Percentiles rank a stretch among this genome's conserved stretches.
Conservation (phyloP, 345 rosid species). For the Eucalyptus cloeziana region DNA sequence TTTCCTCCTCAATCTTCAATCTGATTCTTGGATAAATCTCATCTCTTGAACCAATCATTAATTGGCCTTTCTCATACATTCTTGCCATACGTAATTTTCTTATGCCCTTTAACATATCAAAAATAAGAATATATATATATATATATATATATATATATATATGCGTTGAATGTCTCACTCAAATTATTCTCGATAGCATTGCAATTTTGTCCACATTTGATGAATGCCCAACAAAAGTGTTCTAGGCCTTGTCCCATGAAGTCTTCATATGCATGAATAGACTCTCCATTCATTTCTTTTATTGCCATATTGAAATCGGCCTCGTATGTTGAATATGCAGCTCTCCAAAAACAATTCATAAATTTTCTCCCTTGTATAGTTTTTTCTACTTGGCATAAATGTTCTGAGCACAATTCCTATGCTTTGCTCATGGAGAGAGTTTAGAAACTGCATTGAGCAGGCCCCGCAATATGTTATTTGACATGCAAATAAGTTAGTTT, state of each 20-base stretch:
- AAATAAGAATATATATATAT: not conserved
- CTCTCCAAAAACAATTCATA: not conserved
- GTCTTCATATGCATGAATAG: not conserved
- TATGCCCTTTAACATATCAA: not conserved
- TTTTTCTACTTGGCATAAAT: not conserved
- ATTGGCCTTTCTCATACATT: not conserved
- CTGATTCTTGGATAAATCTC: not conserved
- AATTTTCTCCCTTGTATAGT: no score
- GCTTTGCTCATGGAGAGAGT: no score
- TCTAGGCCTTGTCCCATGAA: not conserved
- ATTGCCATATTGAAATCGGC: not conserved
- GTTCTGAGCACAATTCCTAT: no score
- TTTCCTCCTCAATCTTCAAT: not conserved
- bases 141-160: not conserved
- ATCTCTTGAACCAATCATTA: not conserved
- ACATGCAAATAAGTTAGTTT: no score
- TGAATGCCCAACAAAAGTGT: not conserved
- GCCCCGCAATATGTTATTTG: rapidly evolving
- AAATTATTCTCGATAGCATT: not conserved
- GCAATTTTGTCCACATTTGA: not conserved
- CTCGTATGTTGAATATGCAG: rapidly evolving
- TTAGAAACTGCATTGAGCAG: no score
- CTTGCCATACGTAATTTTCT: not conserved
- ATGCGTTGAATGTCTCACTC: not conserved
- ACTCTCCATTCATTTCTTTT: not conserved